Evolutionary conservation across 2,329 filamentous ascomycete species (phyloP), one percentile per base, ranked within the genome.

Genomic region (Huntiella abstrusa): DNA sequence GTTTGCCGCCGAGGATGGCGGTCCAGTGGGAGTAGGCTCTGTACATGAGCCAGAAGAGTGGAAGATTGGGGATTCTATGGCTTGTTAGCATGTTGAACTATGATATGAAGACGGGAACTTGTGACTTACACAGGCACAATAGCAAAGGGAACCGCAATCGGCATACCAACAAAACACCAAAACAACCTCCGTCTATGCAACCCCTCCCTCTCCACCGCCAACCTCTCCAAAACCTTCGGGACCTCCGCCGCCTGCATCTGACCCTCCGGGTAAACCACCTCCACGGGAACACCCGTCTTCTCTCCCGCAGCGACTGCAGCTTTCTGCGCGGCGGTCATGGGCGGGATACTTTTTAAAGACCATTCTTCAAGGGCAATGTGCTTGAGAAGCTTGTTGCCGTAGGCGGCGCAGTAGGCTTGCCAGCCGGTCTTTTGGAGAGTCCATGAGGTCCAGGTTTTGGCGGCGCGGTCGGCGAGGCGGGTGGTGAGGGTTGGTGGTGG

Each of bases 341-440:
- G 80, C 39, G 91, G 91, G 45, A 98, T 79, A 33, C 85, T 93
- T 65, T 96, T 96, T 54, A 98, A 70, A 0, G 84, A 86, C 91
- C 91, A 98, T 78, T 98, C 91, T 63, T 96, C 83, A 60, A 83
- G 95, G 2, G 91, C 83, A 56, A 98, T 93, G 52, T 84, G 76
- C 55, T 83, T 78, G 51, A 98, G 74, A 12, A 84, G 76, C 42
- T 76, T 68, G 63, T 98, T 95, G 47, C 91, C 91, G 61, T 88
- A 92, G 49, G 73, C 70, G 45, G 91, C 88, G 15, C 95, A 70
- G 54, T 76, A 76, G 58, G 81, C 85, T 67, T 95, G 85, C 91
- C 91, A 96, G 46, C 83, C 83, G 39, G 69, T 69, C 13, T 87
- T 77, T 53, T 80, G 80, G 59, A 80, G 77, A 62, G 96, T 91